phyloP scores from a whole-genome alignment of 164 flowering plant genomes.

The Berberis thunbergii region DNA sequence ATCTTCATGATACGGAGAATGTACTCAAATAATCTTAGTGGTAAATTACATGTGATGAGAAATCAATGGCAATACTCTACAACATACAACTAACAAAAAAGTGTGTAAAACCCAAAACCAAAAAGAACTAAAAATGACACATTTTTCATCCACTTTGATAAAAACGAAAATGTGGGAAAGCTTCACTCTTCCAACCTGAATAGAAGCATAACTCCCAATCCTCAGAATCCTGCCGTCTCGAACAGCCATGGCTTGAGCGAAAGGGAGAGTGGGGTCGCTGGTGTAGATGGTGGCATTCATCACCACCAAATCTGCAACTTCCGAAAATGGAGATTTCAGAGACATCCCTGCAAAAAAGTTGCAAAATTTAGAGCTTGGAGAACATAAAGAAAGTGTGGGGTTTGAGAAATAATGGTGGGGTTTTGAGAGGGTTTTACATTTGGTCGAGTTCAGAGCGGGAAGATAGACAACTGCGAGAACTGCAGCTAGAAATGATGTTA shows the following conservation, averaged over 20 bases:
- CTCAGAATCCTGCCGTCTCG: conserved; percentile 50
- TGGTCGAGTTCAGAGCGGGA: not conserved
- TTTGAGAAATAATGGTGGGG: not conserved
- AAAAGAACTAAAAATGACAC: not conserved
- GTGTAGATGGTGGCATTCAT: conserved; percentile 69
- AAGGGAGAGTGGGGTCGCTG: conserved; percentile 54
- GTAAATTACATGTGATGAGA: too few species aligned
- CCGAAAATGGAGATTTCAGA: conserved; percentile 19
- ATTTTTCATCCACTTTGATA: too few species aligned
- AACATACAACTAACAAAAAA: too few species aligned
- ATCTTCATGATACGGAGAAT: too few species aligned
- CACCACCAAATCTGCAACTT: conserved; percentile 62
- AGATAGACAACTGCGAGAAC: not conserved
- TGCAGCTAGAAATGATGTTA: not conserved
- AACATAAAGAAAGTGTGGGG: not conserved
- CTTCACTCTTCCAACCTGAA: conserved; percentile 29
- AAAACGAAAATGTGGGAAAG: not conserved
- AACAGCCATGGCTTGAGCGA: conserved; percentile 77
- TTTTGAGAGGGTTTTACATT: not conserved
- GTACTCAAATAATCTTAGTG: too few species aligned
- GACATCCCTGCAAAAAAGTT: conserved; percentile 3
- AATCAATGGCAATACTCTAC: too few species aligned
- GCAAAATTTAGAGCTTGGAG: not conserved
- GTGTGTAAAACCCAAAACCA: not conserved
- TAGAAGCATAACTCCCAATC: conserved; percentile 50